Evolutionary conservation across 257 asterid genomes (phyloP).

Genomic region (Solanum rostratum): DNA sequence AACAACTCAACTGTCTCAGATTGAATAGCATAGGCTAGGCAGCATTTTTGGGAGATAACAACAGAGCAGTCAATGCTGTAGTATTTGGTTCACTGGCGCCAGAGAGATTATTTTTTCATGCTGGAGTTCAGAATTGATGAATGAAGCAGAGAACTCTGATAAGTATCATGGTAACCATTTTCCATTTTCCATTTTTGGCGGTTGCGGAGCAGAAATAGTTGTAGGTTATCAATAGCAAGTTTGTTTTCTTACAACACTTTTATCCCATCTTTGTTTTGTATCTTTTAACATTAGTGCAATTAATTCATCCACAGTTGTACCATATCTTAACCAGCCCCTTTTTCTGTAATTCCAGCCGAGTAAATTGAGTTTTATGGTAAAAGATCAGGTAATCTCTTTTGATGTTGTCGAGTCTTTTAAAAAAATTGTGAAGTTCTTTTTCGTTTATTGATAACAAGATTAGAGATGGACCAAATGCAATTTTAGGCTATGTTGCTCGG

Average conservation of each 20-base stretch:
- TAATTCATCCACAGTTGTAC: not conserved
- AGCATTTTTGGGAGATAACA: not conserved
- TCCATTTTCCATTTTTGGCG: not conserved
- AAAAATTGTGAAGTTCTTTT: not conserved
- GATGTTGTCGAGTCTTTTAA: not conserved
- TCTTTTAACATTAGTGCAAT: not conserved
- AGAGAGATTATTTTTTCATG: not conserved
- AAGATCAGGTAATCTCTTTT: not conserved
- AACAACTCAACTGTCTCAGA: conserved; percentile 5
- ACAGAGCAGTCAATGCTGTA: not conserved
- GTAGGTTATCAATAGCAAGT: not conserved
- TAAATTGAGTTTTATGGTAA: not conserved
- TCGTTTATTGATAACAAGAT: not conserved
- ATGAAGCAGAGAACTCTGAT: not conserved
- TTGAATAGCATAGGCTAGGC: not conserved
- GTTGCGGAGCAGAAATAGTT: not conserved
- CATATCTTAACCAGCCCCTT: not conserved
- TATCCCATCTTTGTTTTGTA: not conserved
- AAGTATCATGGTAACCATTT: not conserved
- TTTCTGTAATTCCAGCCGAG: not conserved
- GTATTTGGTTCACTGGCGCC: not conserved
- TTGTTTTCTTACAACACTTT: not conserved
- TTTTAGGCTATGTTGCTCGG: not conserved
- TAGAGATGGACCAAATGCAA: not conserved
- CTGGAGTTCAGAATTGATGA: not conserved